Conservation (phyloP, 371 early-diverging fungal species). For the Rhizopus arrhizus region DNA sequence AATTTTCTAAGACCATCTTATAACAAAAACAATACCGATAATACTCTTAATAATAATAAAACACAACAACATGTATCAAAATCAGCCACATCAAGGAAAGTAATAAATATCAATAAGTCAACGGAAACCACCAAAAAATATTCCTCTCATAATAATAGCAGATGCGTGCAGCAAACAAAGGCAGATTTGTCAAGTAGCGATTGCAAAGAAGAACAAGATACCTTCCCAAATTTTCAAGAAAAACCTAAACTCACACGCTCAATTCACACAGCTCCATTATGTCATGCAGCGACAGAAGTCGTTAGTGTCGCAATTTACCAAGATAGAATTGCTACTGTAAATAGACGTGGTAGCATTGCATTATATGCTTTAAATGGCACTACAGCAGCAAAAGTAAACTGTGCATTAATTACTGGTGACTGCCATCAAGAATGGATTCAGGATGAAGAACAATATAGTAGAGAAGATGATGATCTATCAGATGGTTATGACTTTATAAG, state of each 20-base stretch:
- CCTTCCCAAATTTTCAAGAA: slow-evolving; percentile 28
- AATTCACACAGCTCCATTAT: slow-evolving; percentile 40
- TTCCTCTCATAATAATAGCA: slow-evolving; percentile 51
- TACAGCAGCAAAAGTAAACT: slow-evolving; percentile 35
- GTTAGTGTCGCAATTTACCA: slow-evolving; percentile 37
- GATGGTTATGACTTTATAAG: slow-evolving; percentile 52
- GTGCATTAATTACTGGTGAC: neutral
- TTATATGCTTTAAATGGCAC: slow-evolving; percentile 46
- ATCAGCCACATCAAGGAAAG: neutral
- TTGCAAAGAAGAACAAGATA: neutral
- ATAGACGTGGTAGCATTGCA: slow-evolving; percentile 46
- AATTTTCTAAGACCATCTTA: no score
- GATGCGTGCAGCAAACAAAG: slow-evolving; percentile 46
- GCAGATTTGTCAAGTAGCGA: slow-evolving; percentile 31
- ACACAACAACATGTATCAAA: neutral
- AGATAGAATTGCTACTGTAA: slow-evolving; percentile 42
- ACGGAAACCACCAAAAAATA: slow-evolving; percentile 10
- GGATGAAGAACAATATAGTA: slow-evolving; percentile 8
- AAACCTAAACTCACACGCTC: slow-evolving; percentile 32
- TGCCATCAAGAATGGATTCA: slow-evolving; percentile 38
- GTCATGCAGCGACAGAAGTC: slow-evolving; percentile 31
- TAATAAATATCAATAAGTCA: no score
- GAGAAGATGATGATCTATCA: slow-evolving; percentile 47
- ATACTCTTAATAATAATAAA: no score
- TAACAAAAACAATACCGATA: no score